Percentiles rank a stretch among this genome's conserved stretches.
Evolutionary conservation across 2,329 filamentous ascomycete genomes (phyloP).

Genomic region (Sporothrix schenckii): DNA sequence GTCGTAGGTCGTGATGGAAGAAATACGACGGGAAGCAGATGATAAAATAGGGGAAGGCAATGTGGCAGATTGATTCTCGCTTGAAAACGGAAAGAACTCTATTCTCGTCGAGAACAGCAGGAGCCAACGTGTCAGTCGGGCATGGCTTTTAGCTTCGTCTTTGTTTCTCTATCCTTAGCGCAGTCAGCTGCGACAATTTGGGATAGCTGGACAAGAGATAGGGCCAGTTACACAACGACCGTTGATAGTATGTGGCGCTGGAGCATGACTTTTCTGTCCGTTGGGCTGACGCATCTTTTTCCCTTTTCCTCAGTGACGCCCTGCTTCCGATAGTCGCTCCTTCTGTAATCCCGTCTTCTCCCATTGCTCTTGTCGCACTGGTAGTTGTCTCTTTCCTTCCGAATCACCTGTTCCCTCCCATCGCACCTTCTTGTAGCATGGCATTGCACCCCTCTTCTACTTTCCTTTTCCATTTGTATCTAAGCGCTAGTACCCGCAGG

Average conservation of each 20-base stretch:
- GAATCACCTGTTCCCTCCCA: not conserved
- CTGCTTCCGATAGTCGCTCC: not conserved
- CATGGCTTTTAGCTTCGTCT: slow-evolving; percentile 1
- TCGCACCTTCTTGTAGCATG: slow-evolving; percentile 7
- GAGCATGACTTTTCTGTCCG: not conserved
- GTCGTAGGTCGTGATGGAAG: not conserved
- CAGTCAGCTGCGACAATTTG: not conserved
- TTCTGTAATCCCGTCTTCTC: not conserved
- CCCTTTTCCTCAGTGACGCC: not conserved
- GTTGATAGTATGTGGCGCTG: not conserved
- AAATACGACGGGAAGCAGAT: not conserved
- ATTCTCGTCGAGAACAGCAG: not conserved
- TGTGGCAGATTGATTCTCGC: no score
- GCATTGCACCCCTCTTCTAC: not conserved
- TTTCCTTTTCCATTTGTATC: not conserved
- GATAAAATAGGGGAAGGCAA: not conserved
- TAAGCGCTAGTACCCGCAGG: not conserved
- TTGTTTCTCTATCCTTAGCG: not conserved
- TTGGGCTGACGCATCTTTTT: slow-evolving; percentile 6
- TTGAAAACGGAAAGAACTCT: not conserved
- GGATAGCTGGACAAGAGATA: not conserved
- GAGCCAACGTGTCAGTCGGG: not conserved
- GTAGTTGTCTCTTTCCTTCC: not conserved
- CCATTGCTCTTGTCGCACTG: no score
- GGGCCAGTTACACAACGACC: not conserved